phyloP scores from a whole-genome alignment of 495 filamentous ascomycete species.

The Neurospora sublineolata region DNA sequence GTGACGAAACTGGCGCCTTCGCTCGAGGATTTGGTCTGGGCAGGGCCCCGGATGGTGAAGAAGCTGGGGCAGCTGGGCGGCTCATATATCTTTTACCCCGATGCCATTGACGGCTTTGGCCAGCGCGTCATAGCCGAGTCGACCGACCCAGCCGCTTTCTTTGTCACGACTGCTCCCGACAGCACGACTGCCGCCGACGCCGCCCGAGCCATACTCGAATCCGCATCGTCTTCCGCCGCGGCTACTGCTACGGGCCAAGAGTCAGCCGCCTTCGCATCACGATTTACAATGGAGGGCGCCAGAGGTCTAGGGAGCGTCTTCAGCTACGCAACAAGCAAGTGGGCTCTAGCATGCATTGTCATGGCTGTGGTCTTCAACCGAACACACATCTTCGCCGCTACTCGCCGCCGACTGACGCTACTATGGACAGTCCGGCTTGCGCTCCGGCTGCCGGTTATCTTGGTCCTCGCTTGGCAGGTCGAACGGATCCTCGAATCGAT shows the following conservation, averaged over 20 bases:
- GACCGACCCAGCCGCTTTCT: conserved; percentile 29
- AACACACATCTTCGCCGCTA: conserved; percentile 85
- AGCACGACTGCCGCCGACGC: conserved; percentile 16
- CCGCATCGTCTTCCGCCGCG: conserved; percentile 14
- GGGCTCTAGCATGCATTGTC: conserved; percentile 78
- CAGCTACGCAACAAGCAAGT: conserved; percentile 82
- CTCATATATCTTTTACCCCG: conserved; percentile 46
- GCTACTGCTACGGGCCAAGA: conserved; percentile 25
- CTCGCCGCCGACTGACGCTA: conserved; percentile 61
- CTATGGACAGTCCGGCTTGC: conserved; percentile 59
- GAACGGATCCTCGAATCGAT: conserved; percentile 66
- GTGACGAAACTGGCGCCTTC: conserved; percentile 33
- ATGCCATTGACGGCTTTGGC: conserved; percentile 50
- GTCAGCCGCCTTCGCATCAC: conserved; percentile 29
- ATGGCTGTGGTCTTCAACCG: conserved; percentile 84
- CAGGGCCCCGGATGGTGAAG: conserved; percentile 52
- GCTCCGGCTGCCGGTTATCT: conserved; percentile 64
- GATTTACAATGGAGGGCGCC: conserved; percentile 40
- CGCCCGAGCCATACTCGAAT: conserved; percentile 12
- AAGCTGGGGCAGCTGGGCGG: conserved; percentile 47
- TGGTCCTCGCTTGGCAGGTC: conserved; percentile 60
- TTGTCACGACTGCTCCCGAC: conserved; percentile 6
- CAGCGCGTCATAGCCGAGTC: conserved; percentile 51
- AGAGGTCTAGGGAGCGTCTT: conserved; percentile 73
- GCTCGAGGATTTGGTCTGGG: conserved; percentile 45